A percentile compares a stretch with the other conserved stretches of the same genome.
These are phyloP conservation scores for Xylaria longipes DNA, from an alignment of 495 filamentous ascomycete genomes.

Conservation along the genomic window DNA sequence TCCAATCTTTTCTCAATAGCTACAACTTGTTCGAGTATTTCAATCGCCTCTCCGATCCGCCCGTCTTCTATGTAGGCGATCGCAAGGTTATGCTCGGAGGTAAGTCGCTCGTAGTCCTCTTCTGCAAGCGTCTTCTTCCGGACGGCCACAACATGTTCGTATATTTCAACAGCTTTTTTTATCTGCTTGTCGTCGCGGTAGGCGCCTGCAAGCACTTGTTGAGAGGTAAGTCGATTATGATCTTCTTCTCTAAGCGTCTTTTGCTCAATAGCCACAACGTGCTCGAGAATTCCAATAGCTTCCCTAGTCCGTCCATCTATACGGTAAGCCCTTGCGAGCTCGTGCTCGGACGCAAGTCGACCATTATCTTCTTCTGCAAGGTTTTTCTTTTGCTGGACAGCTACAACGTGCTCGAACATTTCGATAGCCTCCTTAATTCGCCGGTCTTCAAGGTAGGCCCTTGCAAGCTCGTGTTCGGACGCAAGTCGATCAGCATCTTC, in stretches of 20 bases:
- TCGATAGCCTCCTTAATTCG: slow-evolving; percentile 38
- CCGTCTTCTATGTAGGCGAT: slow-evolving; percentile 35
- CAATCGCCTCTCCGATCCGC: slow-evolving; percentile 34
- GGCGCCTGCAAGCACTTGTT: slow-evolving; percentile 38
- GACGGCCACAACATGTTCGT: slow-evolving; percentile 41
- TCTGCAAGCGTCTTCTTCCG: slow-evolving; percentile 14
- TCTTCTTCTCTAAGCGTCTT: slow-evolving; percentile 37
- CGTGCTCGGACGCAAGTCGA: slow-evolving; percentile 40
- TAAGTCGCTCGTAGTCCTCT: slow-evolving; percentile 39
- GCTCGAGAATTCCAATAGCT: slow-evolving; percentile 36
- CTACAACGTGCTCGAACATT: slow-evolving; percentile 48
- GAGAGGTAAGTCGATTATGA: slow-evolving; percentile 37
- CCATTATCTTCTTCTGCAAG: slow-evolving; percentile 35
- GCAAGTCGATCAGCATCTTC: slow-evolving; percentile 37
- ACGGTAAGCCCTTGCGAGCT: slow-evolving; percentile 42
- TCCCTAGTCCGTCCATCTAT: slow-evolving; percentile 33
- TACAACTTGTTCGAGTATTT: slow-evolving; percentile 30
- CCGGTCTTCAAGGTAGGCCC: slow-evolving; percentile 26
- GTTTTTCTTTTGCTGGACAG: slow-evolving; percentile 29
- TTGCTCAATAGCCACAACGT: slow-evolving; percentile 39
- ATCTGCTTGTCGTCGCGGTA: slow-evolving; percentile 37
- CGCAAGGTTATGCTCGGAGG: slow-evolving; percentile 39
- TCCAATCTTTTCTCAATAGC: background rate
- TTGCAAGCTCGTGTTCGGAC: slow-evolving; percentile 45
- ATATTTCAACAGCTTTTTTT: slow-evolving; percentile 31